A percentile compares a stretch with the other conserved stretches of the same genome.
Conservation (phyloP, 202 grass and related monocot species). For the Brachypodium distachyon region DNA sequence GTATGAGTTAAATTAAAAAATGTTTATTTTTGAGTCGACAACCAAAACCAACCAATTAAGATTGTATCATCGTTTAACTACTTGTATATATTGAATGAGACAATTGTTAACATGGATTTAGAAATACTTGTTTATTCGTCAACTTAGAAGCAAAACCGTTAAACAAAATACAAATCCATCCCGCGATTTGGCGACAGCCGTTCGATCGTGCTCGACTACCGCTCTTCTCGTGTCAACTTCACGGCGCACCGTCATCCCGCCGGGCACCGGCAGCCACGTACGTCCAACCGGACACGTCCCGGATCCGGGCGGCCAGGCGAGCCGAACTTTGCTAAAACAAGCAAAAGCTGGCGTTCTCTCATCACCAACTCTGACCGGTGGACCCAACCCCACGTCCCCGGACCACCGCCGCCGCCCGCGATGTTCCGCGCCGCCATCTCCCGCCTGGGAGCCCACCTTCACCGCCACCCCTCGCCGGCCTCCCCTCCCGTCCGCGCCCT, state of each 20-base stretch:
- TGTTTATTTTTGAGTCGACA: too few relatives aligned
- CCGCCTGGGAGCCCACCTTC: conserved; percentile 28
- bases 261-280: too few relatives aligned
- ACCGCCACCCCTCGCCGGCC: neutral
- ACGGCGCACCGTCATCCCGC: neutral
- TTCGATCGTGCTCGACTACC: neutral
- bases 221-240: neutral
- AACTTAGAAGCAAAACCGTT: too few relatives aligned
- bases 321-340: neutral
- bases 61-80: too few relatives aligned
- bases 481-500: conserved; percentile 24
- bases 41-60: too few relatives aligned
- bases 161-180: too few relatives aligned
- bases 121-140: too few relatives aligned
- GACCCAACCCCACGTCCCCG: neutral
- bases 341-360: neutral
- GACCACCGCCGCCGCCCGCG: conserved; percentile 1
- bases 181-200: too few relatives aligned
- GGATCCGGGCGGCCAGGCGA: neutral
- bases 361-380: conserved; percentile 3
- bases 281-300: too few relatives aligned
- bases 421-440: conserved; percentile 44
- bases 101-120: too few relatives aligned
- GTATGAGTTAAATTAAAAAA: too few relatives aligned
- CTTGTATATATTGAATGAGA: too few relatives aligned